These are phyloP conservation scores for Argentina anserina DNA, from an alignment of 306 rosid genomes.

Conservation along the genomic window DNA sequence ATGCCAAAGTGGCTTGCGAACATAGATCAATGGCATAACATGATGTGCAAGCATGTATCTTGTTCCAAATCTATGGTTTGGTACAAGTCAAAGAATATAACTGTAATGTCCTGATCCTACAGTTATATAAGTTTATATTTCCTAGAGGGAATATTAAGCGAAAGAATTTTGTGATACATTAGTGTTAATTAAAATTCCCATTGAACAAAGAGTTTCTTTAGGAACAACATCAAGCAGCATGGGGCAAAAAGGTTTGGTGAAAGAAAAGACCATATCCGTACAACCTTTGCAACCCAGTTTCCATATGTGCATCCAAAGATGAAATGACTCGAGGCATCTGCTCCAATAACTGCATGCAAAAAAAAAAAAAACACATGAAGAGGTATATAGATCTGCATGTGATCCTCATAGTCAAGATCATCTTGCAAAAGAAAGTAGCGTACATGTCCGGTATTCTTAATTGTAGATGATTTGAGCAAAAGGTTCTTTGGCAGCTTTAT, in stretches of 20 bases:
- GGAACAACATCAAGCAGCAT: neutral
- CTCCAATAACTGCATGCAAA: slow-evolving; percentile 55
- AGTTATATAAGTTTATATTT: neutral
- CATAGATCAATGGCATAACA: neutral
- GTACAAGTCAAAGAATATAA: neutral
- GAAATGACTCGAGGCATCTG: slow-evolving; percentile 87
- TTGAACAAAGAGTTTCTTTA: neutral
- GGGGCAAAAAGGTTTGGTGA: neutral
- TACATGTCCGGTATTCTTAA: slow-evolving; percentile 82
- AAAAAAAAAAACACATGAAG: slow-evolving; percentile 12
- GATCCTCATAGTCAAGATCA: slow-evolving; percentile 13
- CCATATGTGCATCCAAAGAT: slow-evolving; percentile 78
- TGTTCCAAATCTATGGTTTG: neutral
- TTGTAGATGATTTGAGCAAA: slow-evolving; percentile 55
- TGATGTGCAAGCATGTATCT: neutral
- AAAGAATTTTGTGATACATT: slow-evolving; percentile 1
- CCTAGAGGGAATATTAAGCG: neutral
- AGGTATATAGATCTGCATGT: neutral
- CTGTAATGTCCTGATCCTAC: neutral
- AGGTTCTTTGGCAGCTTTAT: slow-evolving; percentile 77
- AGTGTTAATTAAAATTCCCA: neutral
- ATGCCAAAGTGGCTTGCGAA: neutral
- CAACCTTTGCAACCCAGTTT: slow-evolving; percentile 73
- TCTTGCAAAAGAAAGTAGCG: slow-evolving; percentile 6
- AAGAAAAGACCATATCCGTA: slow-evolving; percentile 13